These are phyloP conservation scores for Penicillium riverlandense DNA, from an alignment of 495 filamentous ascomycete genomes.

Conservation along the genomic window DNA sequence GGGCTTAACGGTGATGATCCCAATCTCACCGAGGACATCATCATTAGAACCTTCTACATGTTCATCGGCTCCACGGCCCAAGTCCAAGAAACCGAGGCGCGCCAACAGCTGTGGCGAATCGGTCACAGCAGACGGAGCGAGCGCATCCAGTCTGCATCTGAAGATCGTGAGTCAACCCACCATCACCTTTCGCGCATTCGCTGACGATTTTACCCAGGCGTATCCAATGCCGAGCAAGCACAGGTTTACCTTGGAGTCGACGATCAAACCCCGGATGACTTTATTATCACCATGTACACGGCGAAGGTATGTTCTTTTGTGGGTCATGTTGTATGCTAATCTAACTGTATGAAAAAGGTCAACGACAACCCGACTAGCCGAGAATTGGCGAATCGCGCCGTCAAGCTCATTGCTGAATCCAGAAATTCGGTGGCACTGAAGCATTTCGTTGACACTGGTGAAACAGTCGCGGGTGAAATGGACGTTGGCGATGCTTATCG, in stretches of 20 bases:
- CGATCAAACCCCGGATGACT: conserved; percentile 48
- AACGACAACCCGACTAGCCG: conserved; percentile 41
- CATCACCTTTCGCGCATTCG: background rate
- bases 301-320: conserved; percentile 37
- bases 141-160: conserved; percentile 46
- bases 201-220: conserved; percentile 20
- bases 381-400: conserved; percentile 45
- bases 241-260: conserved; percentile 49
- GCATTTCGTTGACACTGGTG: conserved; percentile 49
- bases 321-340: too few relatives aligned
- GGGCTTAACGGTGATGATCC: conserved; percentile 30
- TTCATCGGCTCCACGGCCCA: conserved; percentile 34
- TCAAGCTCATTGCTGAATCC: conserved; percentile 48
- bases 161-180: conserved; percentile 36
- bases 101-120: conserved; percentile 49
- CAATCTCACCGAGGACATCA: conserved; percentile 44
- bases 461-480: conserved; percentile 46
- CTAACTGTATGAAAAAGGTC: conserved; percentile 11
- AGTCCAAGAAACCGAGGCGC: conserved; percentile 40
- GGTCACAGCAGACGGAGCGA: conserved; percentile 44
- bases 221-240: conserved; percentile 57
- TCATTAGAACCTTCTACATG: conserved; percentile 51
- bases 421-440: conserved; percentile 48
- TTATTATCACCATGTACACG: conserved; percentile 50
- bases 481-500: conserved; percentile 51